Evolutionary conservation across 371 early-diverging fungal species (phyloP), one percentile per base, ranked within the genome.

Genomic region (Actinomucor elegans): DNA sequence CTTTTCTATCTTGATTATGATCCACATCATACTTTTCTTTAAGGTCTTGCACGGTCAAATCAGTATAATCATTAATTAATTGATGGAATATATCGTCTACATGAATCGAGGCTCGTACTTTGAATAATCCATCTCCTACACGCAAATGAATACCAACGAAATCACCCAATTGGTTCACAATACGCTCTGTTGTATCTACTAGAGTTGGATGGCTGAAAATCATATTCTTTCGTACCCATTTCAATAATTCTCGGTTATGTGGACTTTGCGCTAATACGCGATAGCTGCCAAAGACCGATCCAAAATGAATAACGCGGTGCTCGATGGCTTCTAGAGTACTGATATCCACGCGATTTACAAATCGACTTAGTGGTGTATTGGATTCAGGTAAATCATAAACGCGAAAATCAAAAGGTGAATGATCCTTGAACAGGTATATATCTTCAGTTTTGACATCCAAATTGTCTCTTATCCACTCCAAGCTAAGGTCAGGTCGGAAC

Each of bases 111-210:
- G 73, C 76, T 20, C 67, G 23, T 18, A 64, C 67, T 24, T 73
- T 71, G 55, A 83, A 83, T 5, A 66, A 18, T 0, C 81, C 80
- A 54, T 83, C 84, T 0, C 77, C 80, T 3, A 80, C 79, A 26
- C 84, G 64, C 3, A 83, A 43, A 58, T 83, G 84, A 21, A 78
- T 59, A 0, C 84, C 84, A 15, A 80, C 61, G 59, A 77, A 83
- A 0, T 73, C 78, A 28, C 80, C 84, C 3, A 83, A 60, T 48
- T 68, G 66, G 2, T 66, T 33, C 26, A 77, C 79, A 12, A 81
- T 69, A 2, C 59, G 29, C 3, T 12, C 27, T 0, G 81, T 70
- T 1, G 75, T 74, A 10, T 71, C 64, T 9, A 68, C n/a, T 15
- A 84, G 62, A 5, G 66, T 59, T 0, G 82, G 82, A 18, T 80